Evolutionary conservation across 805 yeast genomes (phyloP), one percentile per base, ranked within the genome.

Genomic region (Priceomyces castillae): DNA sequence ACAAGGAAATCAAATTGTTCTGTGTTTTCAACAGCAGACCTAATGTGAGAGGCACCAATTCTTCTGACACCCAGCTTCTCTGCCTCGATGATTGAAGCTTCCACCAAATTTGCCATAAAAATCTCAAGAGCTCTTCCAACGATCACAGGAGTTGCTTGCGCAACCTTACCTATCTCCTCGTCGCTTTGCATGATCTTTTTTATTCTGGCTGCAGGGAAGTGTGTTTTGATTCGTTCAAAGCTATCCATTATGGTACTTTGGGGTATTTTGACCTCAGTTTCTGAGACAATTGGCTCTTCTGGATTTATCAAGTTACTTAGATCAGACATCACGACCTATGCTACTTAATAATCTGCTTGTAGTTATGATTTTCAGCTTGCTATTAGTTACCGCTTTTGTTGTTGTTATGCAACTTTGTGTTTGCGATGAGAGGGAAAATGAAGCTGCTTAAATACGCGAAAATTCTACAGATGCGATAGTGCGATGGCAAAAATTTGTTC

Each of bases 81-180:
- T 4, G 97, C 96, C 49, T 86, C 88, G 33, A 78, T 75, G 40
- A 88, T 82, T 16, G 95, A 77, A 37, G 86, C 89, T 54, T 87
- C 90, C 39, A 94, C 95, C 43, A 94, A 73, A 42, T 94, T 81
- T 40, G 95, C 88, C 77, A 94, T 80, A 61, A 94, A 94, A 47
- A 89, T 77, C 67, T 94, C 98, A 41, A 94, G 72, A 0, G 99
- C 96, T 49, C 97, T 78, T 6, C 98, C 97, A 7, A 94, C 96
- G 14, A 92, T 92, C n/a, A 92, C 86, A 0, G 99, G 99, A 2
- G 99, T 95, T 1, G 97, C 97, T 59, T 90, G 97, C 3, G 99
- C 97, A 4, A 94, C 98, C 61, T 94, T 94, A 2, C 99, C 99
- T 36, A 94, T 90, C 50, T 94, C 99, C 50, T 94, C 99, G 64